phyloP scores from a whole-genome alignment of 1,139 yeast genomes.

The Taphrina confusa region DNA sequence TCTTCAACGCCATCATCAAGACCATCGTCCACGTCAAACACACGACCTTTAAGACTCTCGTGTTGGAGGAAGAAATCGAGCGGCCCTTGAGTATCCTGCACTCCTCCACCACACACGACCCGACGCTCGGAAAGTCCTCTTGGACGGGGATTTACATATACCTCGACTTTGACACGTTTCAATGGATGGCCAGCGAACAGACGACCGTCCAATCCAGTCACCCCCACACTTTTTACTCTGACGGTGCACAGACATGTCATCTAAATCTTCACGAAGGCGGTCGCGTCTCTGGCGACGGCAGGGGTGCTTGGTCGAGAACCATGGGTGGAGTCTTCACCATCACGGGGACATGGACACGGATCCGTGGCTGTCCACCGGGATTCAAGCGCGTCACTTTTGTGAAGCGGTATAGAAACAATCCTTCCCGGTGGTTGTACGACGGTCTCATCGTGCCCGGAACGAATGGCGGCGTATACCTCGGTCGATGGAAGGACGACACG shows the following conservation, averaged over 20 bases:
- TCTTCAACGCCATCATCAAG: constrained; percentile 6
- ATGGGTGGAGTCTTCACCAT: background rate
- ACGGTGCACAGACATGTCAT: background rate
- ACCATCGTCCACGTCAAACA: constrained; percentile 1
- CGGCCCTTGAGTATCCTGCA: background rate
- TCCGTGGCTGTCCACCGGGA: constrained; percentile 1
- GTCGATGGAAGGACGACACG: constrained; percentile 8
- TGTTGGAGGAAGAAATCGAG: constrained; percentile 6
- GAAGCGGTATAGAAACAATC: background rate
- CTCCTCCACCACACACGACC: background rate
- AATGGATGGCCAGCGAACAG: constrained; percentile 12
- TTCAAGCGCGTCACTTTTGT: background rate
- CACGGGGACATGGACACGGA: background rate
- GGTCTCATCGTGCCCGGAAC: constrained; percentile 2
- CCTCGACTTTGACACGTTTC: constrained; percentile 13
- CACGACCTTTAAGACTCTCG: constrained; percentile 11
- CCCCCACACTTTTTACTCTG: constrained; percentile 7
- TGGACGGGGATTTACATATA: constrained; percentile 3
- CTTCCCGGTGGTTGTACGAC: background rate
- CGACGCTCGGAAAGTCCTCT: background rate
- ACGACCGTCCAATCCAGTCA: background rate
- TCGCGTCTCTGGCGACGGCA: background rate
- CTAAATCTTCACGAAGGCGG: background rate
- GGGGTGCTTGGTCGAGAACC: constrained; percentile 5
- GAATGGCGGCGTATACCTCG: constrained; percentile 2